phyloP scores from a whole-genome alignment of 441 rosid genomes.

The Hypseocharis bilobata region DNA sequence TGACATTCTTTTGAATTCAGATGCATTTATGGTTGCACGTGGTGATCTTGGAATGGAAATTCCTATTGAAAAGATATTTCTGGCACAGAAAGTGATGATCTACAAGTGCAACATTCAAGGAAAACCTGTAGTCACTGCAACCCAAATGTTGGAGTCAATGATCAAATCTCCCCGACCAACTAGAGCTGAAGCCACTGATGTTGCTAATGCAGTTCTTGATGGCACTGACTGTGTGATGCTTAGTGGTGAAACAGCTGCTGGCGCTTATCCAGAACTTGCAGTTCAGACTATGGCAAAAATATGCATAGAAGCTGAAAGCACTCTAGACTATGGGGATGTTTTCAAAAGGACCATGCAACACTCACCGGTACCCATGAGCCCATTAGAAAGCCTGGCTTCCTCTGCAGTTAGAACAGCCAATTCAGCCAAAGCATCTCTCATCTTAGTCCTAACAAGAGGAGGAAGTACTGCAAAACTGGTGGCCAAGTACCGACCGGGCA shows the following conservation, averaged over 20 bases:
- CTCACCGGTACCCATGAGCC: constrained; percentile 87
- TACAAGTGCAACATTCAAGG: constrained; percentile 90
- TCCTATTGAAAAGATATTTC: constrained; percentile 83
- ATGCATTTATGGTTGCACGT: constrained; percentile 91
- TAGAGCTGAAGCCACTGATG: constrained; percentile 93
- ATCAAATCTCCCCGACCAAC: constrained; percentile 93
- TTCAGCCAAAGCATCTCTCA: constrained; percentile 61
- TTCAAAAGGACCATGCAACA: constrained; percentile 70
- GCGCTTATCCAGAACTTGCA: constrained; percentile 85
- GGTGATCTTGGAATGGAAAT: constrained; percentile 98
- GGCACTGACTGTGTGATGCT: constrained; percentile 92
- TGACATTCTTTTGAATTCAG: constrained; percentile 69
- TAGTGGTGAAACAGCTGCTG: constrained; percentile 94
- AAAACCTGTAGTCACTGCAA: constrained; percentile 90
- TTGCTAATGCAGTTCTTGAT: constrained; percentile 88
- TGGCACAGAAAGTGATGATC: constrained; percentile 93
- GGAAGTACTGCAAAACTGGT: constrained; percentile 89
- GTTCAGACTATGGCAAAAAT: constrained; percentile 85
- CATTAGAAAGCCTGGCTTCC: constrained; percentile 75
- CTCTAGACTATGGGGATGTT: constrained; percentile 63
- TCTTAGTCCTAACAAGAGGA: constrained; percentile 79
- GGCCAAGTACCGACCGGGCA: constrained; percentile 84
- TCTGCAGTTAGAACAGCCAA: constrained; percentile 86
- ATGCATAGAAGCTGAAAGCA: constrained; percentile 74
- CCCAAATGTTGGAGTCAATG: constrained; percentile 97